Base-by-base conservation (phyloP, 352 stramenopile genomes). In the Pythium oligandrum region DNA sequence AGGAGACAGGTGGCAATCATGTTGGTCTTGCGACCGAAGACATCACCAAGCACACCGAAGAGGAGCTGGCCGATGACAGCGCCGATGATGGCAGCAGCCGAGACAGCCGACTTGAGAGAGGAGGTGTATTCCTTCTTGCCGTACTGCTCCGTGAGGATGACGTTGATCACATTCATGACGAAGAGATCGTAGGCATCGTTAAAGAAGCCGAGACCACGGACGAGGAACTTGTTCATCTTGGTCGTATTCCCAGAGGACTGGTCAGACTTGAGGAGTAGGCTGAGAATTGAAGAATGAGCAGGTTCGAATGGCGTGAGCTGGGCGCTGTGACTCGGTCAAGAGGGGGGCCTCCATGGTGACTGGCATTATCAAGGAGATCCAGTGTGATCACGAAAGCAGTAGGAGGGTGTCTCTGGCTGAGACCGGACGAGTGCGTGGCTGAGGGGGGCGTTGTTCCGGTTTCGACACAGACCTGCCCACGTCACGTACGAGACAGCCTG, bases 181-280 rank as follows among this genome's bases (percentile, higher is more conserved):
- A 77, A 73, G 51, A 77, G 64, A 39, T 77, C 68, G 61, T 76
- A 76, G 38, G 68, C 65, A 58, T 72, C 68, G 53, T 73, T 73
- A 50, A 76, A 76, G 63, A 76, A 76, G 44, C 68, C 68, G 52
- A 78, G 64, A 17, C 64, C 68, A 9, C 68, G 59, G 32, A 78
- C 59, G 36, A 75, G 48, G 44, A 73, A 70, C 49, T 64, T 72
- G 55, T 75, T 70, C 62, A 78, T 73, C 48, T 46, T 63, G 47
- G 17, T 26, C 17, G 17, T 26, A 26, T 26, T 26, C 17, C 17
- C 17, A 26, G 17, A 26, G 17, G 17, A 26, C 17, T 26, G 17
- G 17, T 26, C 17, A 26, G 17, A 26, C 17, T 26, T 26, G 17
- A 26, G 17, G 17, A 26, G 17, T 26, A 26, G 17, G 17, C 17